Evolutionary conservation across 768 basidiomycete species (phyloP), one percentile per base, ranked within the genome.

Genomic region (Tephrocybe sp.): DNA sequence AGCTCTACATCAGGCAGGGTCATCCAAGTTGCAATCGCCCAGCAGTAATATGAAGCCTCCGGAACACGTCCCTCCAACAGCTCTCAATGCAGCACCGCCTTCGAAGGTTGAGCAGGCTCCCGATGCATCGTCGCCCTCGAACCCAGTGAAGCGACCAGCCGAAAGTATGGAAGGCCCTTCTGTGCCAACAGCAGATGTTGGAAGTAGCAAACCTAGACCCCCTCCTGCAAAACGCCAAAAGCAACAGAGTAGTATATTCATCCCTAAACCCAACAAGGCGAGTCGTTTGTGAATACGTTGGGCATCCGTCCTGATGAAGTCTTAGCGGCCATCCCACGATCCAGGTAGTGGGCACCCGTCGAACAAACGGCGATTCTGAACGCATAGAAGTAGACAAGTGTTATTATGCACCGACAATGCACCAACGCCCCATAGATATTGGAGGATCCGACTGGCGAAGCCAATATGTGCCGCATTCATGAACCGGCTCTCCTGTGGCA

Each of bases 171-270:
- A 54, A 22, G n/a, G 19, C 19, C 25, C 44, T 5, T 12, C 22
- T 9, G 19, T 7, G 4, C 47, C 16, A 46, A 27, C n/a, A 15
- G 15, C 46, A n/a, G 34, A 49, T 25, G 8, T 31, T 16, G 50
- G 19, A 37, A 31, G n/a, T 21, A 47, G 29, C 15, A 58, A 37
- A 37, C 30, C 53, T 37, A 31, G 45, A 18, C 55, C 49, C n/a
- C 65, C 62, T 29, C 61, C 58, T 24, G 56, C 64, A 30, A 74
- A 75, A 48, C 71, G 69, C 13, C 64, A 66, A 19, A 77, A 77
- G 53, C 69, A 69, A 53, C 69, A 69, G 56, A 68, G 71, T 0
- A 73, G 53, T 31, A 64, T 86, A 47, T 87, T 88, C 61, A 86
- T 87, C 49, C 84, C 85, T 1, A 86, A 79, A 58, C 37, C 48